A percentile compares a stretch with the other conserved stretches of the same genome.
phyloP scores from a whole-genome alignment of 208 protist species.

The Phytomonas francai region DNA sequence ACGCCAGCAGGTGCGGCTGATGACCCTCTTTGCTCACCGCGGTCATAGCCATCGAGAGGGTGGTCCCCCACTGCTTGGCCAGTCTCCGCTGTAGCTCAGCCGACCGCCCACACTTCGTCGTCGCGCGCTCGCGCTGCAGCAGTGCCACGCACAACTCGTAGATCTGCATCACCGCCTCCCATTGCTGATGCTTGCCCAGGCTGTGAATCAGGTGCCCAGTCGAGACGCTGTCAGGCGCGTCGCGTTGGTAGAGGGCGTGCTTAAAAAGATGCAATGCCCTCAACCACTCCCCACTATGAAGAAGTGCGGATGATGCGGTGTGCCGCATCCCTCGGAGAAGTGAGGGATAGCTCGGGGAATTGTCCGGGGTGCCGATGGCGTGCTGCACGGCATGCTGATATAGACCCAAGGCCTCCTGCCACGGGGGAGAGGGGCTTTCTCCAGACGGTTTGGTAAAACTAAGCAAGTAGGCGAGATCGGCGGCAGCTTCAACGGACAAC shows the following conservation, averaged over 20 bases:
- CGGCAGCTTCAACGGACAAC: constrained; percentile 12
- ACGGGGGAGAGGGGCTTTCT: neutral
- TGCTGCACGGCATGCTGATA: constrained; percentile 13
- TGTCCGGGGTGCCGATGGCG: neutral
- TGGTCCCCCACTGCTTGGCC: constrained; percentile 34
- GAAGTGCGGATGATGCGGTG: constrained; percentile 6
- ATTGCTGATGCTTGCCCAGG: constrained; percentile 23
- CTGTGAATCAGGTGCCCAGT: constrained; percentile 35
- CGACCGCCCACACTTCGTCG: too few species aligned
- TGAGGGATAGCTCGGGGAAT: neutral
- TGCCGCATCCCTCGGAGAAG: neutral
- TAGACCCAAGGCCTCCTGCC: constrained; percentile 17
- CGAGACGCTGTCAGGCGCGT: constrained; percentile 31
- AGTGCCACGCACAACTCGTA: constrained; percentile 38
- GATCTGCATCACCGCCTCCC: constrained; percentile 24
- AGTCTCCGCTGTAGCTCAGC: neutral
- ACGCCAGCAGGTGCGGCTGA: constrained; percentile 12
- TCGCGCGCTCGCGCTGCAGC: constrained; percentile 11
- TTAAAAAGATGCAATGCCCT: constrained; percentile 34
- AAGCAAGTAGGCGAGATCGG: constrained; percentile 19
- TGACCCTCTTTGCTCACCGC: constrained; percentile 15
- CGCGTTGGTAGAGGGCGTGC: constrained; percentile 45
- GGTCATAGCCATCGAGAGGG: constrained; percentile 45
- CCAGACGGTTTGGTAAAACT: constrained; percentile 17
- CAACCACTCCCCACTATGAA: constrained; percentile 27